Evolutionary conservation across 768 basidiomycete species (phyloP), one percentile per base, ranked within the genome.

Genomic region (Neoboletus magnificus): DNA sequence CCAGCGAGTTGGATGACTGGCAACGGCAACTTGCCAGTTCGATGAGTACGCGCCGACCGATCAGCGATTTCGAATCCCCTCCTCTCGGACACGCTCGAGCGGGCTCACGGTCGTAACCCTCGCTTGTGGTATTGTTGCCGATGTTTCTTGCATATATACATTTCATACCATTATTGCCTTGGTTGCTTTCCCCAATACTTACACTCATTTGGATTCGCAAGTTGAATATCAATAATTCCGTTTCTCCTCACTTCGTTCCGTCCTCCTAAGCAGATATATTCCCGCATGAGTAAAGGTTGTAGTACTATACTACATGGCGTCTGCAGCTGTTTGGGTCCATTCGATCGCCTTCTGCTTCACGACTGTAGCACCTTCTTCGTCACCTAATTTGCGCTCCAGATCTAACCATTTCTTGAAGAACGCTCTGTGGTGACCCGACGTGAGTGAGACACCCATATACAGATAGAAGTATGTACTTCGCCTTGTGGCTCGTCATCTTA

Each of bases 401-500:
- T 86, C 86, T 32, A 98, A 77, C 92, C 95, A 97, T 71, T 98
- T 98, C 74, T 99, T 99, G 82, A 99, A 98, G 73, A 98, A 87
- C 29, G 87, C 83, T 74, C 92, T 94, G 29, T 55, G 23, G 55
- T 48, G 55, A 53, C 62, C 61, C 12, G 12, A 61, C 51, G 32
- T 63, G 51, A 63, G 56, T 30, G 25, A 15, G 16, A 54, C 22
- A 20, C 18, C 22, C 3, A 20, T 32, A n/a, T 8, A 22, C 7
- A n/a, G 25, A 30, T 43, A 35, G 4, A 29, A 52, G 23, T n/a
- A 79, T 86, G 66, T 67, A 95, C 92, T 97, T 98, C 22, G 95
- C 95, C 74, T 95, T 96, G 69, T 93, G 90, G 65, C 86, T 91
- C 13, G 93, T 96, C 80, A 97, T 88, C 68, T 97, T 98, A 23